These are phyloP conservation scores for Saccharomycopsis lassenensis DNA, from an alignment of 805 yeast species.

Conservation along the genomic window DNA sequence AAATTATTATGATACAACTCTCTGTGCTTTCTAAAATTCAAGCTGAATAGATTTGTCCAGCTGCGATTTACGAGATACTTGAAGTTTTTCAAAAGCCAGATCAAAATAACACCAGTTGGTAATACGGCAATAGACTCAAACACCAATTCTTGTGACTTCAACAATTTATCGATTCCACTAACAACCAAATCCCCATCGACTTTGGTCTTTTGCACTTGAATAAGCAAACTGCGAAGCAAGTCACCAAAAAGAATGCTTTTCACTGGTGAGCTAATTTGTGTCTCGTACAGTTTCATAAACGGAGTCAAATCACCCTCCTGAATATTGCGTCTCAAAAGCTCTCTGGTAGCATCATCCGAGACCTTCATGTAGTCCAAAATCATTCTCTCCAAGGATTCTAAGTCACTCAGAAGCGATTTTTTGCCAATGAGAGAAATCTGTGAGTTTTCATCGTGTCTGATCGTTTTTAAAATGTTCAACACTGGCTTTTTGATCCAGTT, in stretches of 20 bases:
- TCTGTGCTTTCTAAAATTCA: conserved; percentile 23
- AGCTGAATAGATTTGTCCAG: conserved; percentile 25
- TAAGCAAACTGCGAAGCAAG: conserved; percentile 63
- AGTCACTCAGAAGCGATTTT: conserved; percentile 66
- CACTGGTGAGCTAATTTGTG: conserved; percentile 60
- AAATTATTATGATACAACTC: conserved; percentile 32
- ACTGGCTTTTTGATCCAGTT: conserved; percentile 84
- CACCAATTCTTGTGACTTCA: conserved; percentile 88
- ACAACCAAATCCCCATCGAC: conserved; percentile 91
- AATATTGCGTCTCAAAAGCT: conserved; percentile 26
- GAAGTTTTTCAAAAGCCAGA: conserved; percentile 30
- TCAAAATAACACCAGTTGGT: conserved; percentile 57
- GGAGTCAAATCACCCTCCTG: conserved; percentile 66
- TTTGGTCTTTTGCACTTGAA: conserved; percentile 92
- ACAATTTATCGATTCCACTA: conserved; percentile 78
- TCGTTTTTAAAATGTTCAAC: conserved; percentile 58
- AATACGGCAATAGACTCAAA: conserved; percentile 85
- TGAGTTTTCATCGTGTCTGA: conserved; percentile 71
- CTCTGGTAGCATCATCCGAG: conserved; percentile 24
- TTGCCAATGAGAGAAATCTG: conserved; percentile 70
- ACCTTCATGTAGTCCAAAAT: conserved; percentile 51
- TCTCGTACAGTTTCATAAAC: conserved; percentile 72
- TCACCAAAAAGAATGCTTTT: conserved; percentile 53
- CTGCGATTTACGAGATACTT: conserved; percentile 28
- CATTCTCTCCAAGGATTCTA: conserved; percentile 80